Conservation (phyloP, 495 filamentous ascomycete genomes). For the Annulohypoxylon maeteangense region DNA sequence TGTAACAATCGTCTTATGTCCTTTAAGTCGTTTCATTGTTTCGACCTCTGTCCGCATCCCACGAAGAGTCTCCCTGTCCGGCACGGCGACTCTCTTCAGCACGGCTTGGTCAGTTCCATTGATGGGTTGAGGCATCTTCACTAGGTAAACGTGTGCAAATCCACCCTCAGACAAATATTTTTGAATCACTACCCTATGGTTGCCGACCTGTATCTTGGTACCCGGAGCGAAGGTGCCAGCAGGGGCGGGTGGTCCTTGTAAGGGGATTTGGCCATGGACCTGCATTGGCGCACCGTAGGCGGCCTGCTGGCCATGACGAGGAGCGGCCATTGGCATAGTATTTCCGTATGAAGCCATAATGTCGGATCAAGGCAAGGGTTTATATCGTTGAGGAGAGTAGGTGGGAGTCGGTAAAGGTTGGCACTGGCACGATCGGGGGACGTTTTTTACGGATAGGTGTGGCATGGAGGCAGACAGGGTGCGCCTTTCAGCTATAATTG, state of each 20-base stretch:
- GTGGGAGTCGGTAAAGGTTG: constrained; percentile 38
- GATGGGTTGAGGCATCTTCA: constrained; percentile 80
- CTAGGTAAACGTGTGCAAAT: constrained; percentile 98
- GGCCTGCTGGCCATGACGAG: constrained; percentile 50
- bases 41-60: constrained; percentile 99
- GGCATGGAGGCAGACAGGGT: constrained; percentile 41
- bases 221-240: constrained; percentile 91
- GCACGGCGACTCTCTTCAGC: constrained; percentile 95
- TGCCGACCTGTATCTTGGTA: constrained; percentile 95
- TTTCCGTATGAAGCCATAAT: constrained; percentile 61
- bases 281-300: constrained; percentile 50
- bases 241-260: constrained; percentile 65
- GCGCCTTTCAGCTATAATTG: constrained; percentile 44
- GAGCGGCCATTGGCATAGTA: constrained; percentile 49
- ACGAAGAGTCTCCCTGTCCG: constrained; percentile 91
- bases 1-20: constrained; percentile 93
- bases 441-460: constrained; percentile 37
- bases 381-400: constrained; percentile 10
- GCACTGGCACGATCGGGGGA: constrained; percentile 34
- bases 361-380: neutral
- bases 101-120: constrained; percentile 88
- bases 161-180: constrained; percentile 98
- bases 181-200: constrained; percentile 93
- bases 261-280: constrained; percentile 37
- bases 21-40: constrained; percentile 99